These are phyloP conservation scores for Tardiomyces digboiensis DNA, from an alignment of 1,139 yeast species.

Conservation along the genomic window DNA sequence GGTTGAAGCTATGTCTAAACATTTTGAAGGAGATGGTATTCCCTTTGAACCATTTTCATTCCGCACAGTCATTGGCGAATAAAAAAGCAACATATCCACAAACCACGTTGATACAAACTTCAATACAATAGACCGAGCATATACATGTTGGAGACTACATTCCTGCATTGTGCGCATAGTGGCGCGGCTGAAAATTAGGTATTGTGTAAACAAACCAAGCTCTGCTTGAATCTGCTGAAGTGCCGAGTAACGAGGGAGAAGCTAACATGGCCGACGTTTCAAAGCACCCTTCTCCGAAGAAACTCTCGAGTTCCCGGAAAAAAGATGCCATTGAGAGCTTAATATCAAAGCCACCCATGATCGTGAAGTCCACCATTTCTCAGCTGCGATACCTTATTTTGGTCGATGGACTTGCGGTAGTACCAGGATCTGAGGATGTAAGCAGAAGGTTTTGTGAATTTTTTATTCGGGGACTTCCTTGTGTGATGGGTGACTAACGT, in stretches of 20 bases:
- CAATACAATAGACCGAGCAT: no score
- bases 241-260: no score
- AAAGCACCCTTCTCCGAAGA: no score
- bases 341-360: constrained; percentile 49
- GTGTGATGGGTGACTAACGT: no score
- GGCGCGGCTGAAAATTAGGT: no score
- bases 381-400: constrained; percentile 73
- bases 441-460: no score
- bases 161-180: no score
- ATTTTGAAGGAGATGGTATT: constrained; percentile 92
- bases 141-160: no score
- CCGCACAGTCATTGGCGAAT: constrained; percentile 4
- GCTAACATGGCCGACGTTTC: no score
- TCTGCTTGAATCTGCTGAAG: no score
- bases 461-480: no score
- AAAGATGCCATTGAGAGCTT: constrained; percentile 55
- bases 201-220: no score
- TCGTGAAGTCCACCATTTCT: constrained; percentile 61
- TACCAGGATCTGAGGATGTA: constrained; percentile 32
- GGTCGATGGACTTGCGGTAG: constrained; percentile 54
- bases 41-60: constrained; percentile 79
- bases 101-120: background rate
- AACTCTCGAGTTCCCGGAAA: background rate
- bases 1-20: constrained; percentile 99
- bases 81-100: background rate